Base-by-base conservation (phyloP, 2,329 filamentous ascomycete genomes). In the Nigrospora oryzae region DNA sequence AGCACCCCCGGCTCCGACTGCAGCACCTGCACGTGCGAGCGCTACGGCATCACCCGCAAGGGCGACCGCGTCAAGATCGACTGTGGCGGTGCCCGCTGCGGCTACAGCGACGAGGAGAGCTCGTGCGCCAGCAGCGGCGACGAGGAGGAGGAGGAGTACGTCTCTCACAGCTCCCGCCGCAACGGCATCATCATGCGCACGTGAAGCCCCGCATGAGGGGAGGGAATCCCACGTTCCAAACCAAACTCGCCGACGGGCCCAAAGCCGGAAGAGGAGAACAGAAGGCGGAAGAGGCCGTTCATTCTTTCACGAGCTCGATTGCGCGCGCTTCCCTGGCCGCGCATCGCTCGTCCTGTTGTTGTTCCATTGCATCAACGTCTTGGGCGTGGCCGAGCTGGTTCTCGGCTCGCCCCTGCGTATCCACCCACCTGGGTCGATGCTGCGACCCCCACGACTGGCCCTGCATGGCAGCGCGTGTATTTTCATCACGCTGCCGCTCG, bases 41-140 rank as follows among this genome's bases (percentile, higher is more conserved):
- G 90, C 71, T 96, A 93, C 73, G 91, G 90, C 57, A 95, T 97
- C 74, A 96, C 90, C 53, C 86, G 89, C 70, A 83, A 84, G 66
- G 89, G 90, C 62, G 86, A 94, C 67, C 84, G 90, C 60, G 86
- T 97, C 77, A 93, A 91, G 79, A 82, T 96, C 65, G 90, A 96
- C 79, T 97, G 91, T 62, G 89, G 89, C 56, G 91, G 91, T 56
- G 74, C 82, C 50, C 84, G 88, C 63, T 96, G 91, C 69, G 87
- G 88, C 60, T 93, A 86, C 70, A 79, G 77, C 52, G 83, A 87
- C 58, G 81, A 85, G 49, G 78, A 74, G 51, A 77, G 72, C 43
- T 77, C 79, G 45, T 88, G 83, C 74, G 89, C 82, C 54, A 84
- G 77, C 56, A 83, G 83, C 55, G 69, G 55, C 39, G 82, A 84